Evolutionary conservation across 2,329 filamentous ascomycete species (phyloP), one percentile per base, ranked within the genome.

Genomic region (Phyllosticta citrichinensis): DNA sequence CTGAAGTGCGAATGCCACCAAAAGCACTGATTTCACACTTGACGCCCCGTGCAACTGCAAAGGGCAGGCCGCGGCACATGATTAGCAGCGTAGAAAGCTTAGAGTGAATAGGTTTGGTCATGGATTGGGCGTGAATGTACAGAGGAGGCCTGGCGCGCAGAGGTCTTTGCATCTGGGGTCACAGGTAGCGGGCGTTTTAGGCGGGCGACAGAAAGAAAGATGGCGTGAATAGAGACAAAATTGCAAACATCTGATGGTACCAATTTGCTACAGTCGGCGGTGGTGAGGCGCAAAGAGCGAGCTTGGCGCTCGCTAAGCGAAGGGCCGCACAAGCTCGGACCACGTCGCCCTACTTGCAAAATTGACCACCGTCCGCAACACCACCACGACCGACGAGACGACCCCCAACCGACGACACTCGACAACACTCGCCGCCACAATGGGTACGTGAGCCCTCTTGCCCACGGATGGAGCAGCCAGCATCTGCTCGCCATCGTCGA

Each of bases 351-450:
- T 20, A 52, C 51, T 5, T 52, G 51, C 51, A 52, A 52, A 52
- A 52, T 20, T 52, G 11, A 30, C 51, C 51, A 52, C 11, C 54
- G 53, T 61, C 54, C 54, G 35, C 58, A 53, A 53, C 59, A 57
- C 33, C 60, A 52, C 47, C 60, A 58, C 55, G 51, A 55, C 57
- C 60, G 60, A 62, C 60, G 60, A 62, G 60, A 62, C 60, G 52
- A 62, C 60, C 52, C 57, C 27, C 50, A n/a, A 47, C 14, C 40
- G 40, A 56, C 60, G 60, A 62, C 55, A 58, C 55, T 47, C 55
- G 55, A 62, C 60, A 57, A 58, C 55, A 51, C 30, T 56, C 55
- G 60, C 60, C 60, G 60, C 55, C 60, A 62, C 50, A 62, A 62
- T 62, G 60, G 60, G 60, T 62, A 62, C 19, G 60, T 62, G 55